Base-by-base conservation (phyloP, 495 filamentous ascomycete species). In the Penicillium lividum region DNA sequence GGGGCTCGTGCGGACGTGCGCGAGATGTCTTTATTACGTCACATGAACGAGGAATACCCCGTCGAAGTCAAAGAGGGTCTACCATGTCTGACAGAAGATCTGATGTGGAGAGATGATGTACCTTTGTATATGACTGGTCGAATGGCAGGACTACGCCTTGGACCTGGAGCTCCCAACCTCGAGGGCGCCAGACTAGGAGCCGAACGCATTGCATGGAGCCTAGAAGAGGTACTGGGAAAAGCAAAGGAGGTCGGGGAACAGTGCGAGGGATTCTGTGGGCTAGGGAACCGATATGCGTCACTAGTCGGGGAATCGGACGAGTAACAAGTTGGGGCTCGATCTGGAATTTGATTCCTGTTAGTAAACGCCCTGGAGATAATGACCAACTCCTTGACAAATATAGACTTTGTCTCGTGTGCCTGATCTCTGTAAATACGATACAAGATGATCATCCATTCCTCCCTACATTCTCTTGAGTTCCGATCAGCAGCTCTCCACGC, bases 121-220 rank as follows among this genome's bases (percentile, higher is more conserved):
- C 85, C 85, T 4, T 66, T 88, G 7, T 88, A 87, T 60, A 64
- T 86, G 53, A 82, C 84, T 0, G 86, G 85, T 15, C 73, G 82
- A 55, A 70, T 88, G 55, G 85, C 81, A 0, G 79, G 73, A 6
- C 62, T 88, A 42, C 74, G 83, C 30, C 69, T 88, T 6, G 85
- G 86, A 3, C 86, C 84, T 31, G 82, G 77, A 11, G 84, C 84
- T 1, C 79, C 78, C 15, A 87, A 88, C 68, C 72, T 88, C 4
- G 85, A 85, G 53, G 85, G 85, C 5, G 83, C 84, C n/a, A 79
- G 84, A 53, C 64, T 82, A 42, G 84, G 84, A 4, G 84, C 85
- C 3, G 85, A 88, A 71, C 72, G 84, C 51, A 79, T 88, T 44
- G 77, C 82, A 7, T 86, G 82, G 84, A 78, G 77, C 2, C 72